These are phyloP conservation scores for Penicillium aurantiogriseum DNA, from an alignment of 2,329 filamentous ascomycete species.

Conservation along the genomic window DNA sequence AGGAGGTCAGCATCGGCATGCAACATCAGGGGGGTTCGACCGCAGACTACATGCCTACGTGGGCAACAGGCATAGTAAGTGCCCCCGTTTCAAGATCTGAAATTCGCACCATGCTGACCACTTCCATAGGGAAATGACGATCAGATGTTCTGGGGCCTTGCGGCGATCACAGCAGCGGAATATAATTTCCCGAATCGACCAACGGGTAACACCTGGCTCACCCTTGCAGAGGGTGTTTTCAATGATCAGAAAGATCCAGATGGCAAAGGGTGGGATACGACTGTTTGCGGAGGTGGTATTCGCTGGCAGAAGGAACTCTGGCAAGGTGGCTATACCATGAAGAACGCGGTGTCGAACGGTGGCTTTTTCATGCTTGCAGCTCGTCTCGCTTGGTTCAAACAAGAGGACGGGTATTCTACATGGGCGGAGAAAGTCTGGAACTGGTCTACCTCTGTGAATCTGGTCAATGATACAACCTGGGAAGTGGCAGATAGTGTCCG, in stretches of 20 bases:
- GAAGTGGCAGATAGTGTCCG: conserved; percentile 65
- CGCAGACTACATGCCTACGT: neutral
- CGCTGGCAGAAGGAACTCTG: conserved; percentile 4
- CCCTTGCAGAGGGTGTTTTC: neutral
- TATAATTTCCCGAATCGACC: conserved; percentile 3
- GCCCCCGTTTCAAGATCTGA: conserved; percentile 50
- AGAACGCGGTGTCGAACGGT: conserved; percentile 76
- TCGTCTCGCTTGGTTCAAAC: conserved; percentile 64
- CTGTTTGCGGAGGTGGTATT: neutral
- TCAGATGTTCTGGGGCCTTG: conserved; percentile 7
- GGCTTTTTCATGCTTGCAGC: conserved; percentile 77
- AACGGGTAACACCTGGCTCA: conserved; percentile 2
- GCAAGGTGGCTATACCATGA: conserved; percentile 72
- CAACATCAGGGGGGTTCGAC: conserved; percentile 21
- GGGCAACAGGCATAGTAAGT: neutral
- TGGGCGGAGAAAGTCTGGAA: conserved; percentile 62
- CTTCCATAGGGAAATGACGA: neutral
- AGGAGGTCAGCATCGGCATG: conserved; percentile 47
- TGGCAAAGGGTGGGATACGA: neutral
- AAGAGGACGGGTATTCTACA: conserved; percentile 62
- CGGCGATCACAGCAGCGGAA: conserved; percentile 3
- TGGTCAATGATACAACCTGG: conserved; percentile 58
- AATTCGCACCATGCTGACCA: neutral
- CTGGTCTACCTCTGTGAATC: conserved; percentile 55
- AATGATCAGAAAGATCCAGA: neutral